A percentile compares a stretch with the other conserved stretches of the same genome.
Conservation (phyloP, 306 rosid genomes). For the Alnus glutinosa region DNA sequence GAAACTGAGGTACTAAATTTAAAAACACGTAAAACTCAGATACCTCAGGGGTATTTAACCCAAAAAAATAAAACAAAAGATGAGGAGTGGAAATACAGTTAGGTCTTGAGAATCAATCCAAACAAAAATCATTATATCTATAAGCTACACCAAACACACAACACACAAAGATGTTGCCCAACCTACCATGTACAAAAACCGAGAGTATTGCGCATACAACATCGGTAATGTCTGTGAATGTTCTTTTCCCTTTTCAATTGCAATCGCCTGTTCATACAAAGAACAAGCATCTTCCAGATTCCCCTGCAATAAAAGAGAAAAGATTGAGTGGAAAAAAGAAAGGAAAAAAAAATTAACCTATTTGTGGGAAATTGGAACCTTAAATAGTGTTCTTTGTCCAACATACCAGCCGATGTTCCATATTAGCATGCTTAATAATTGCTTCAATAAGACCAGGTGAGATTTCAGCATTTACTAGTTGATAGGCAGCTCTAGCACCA, state of each 20-base stretch:
- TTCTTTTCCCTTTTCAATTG: conserved; percentile 96
- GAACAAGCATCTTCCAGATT: conserved; percentile 82
- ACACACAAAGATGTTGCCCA: conserved; percentile 8
- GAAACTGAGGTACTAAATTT: too few species aligned
- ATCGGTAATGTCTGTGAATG: conserved; percentile 82
- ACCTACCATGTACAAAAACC: conserved; percentile 86
- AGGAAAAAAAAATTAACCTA: not conserved
- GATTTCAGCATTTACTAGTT: conserved; percentile 86
- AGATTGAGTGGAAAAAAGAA: conserved; percentile 1
- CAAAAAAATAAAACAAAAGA: not conserved
- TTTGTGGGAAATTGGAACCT: conserved; percentile 14
- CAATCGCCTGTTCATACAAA: conserved; percentile 87
- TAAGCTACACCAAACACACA: not conserved
- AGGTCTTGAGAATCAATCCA: not conserved
- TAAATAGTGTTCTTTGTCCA: conserved; percentile 16
- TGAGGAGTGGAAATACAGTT: not conserved
- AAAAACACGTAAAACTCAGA: too few species aligned
- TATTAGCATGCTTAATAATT: conserved; percentile 85
- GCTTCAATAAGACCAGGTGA: conserved; percentile 99
- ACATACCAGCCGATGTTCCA: conserved; percentile 92
- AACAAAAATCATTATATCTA: not conserved
- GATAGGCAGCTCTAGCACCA: conserved; percentile 92
- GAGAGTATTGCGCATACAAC: conserved; percentile 85
- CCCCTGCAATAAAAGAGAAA: conserved; percentile 57
- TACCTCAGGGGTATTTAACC: too few species aligned